Percentiles rank a stretch among this genome's conserved stretches.
Conservation (phyloP, 75 land plant species). For the Ceratopteris richardii region DNA sequence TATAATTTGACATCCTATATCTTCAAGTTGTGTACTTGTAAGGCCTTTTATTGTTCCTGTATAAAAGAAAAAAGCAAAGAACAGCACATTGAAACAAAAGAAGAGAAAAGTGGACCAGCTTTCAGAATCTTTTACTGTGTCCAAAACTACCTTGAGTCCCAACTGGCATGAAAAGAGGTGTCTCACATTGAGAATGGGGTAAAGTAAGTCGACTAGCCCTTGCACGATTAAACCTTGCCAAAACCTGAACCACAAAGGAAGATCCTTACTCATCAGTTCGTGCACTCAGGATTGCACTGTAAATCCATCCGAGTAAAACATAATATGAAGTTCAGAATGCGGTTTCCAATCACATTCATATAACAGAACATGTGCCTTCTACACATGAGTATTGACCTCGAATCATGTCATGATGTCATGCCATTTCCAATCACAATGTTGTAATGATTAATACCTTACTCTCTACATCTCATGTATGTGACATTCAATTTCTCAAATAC, state of each 20-base stretch:
- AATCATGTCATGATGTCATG: too few species aligned
- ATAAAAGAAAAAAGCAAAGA: not conserved
- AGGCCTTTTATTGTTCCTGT: constrained; percentile 93
- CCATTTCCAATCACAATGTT: too few species aligned
- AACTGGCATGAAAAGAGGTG: constrained; percentile 98
- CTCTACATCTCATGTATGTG: too few species aligned
- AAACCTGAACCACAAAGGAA: constrained; percentile 41
- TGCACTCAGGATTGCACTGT: too few species aligned
- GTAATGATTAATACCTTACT: too few species aligned
- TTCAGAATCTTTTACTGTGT: too few species aligned
- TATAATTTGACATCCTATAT: constrained; percentile 95
- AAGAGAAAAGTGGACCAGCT: not conserved
- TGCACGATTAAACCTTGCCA: constrained; percentile 87
- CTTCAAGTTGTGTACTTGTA: constrained; percentile 82
- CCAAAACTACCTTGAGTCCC: constrained; percentile 84
- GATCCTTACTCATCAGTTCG: not conserved
- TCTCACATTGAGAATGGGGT: constrained; percentile 77
- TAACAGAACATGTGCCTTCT: too few species aligned
- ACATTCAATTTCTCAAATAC: too few species aligned
- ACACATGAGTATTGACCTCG: too few species aligned
- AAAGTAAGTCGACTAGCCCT: constrained; percentile 82
- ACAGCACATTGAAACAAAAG: constrained; percentile 1
- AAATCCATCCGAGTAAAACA: too few species aligned
- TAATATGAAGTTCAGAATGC: too few species aligned
- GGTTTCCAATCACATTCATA: too few species aligned